These are phyloP conservation scores for Alternaria dauci DNA, from an alignment of 2,329 filamentous ascomycete species.

Conservation along the genomic window DNA sequence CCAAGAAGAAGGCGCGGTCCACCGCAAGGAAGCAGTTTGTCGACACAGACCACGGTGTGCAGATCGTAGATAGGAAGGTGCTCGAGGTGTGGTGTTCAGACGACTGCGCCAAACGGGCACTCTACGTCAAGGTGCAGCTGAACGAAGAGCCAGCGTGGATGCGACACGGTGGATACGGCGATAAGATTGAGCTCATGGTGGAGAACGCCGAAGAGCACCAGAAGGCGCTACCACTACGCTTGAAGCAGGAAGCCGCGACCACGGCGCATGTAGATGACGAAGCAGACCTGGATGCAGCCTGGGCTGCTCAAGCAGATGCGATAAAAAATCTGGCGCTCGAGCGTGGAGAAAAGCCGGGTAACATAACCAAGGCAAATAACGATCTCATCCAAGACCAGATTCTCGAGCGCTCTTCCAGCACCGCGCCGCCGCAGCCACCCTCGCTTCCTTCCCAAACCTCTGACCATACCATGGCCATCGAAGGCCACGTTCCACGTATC, in stretches of 20 bases:
- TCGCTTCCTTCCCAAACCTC: constrained; percentile 27
- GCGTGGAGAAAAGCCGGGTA: constrained; percentile 53
- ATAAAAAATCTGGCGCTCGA: constrained; percentile 54
- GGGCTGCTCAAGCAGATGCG: constrained; percentile 46
- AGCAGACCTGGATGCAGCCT: constrained; percentile 40
- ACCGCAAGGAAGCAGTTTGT: constrained; percentile 69
- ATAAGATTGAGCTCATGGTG: constrained; percentile 52
- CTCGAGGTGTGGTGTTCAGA: constrained; percentile 88
- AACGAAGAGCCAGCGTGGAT: constrained; percentile 87
- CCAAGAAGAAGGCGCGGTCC: constrained; percentile 65
- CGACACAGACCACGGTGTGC: constrained; percentile 63
- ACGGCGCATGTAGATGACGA: constrained; percentile 36
- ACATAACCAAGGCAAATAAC: constrained; percentile 41
- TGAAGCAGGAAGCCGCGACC: constrained; percentile 29
- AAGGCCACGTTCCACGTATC: constrained; percentile 48
- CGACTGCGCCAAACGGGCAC: constrained; percentile 77
- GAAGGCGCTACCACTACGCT: constrained; percentile 39
- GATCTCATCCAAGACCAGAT: constrained; percentile 45
- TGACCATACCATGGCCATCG: constrained; percentile 48
- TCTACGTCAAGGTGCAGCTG: constrained; percentile 90
- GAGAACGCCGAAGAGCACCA: constrained; percentile 44
- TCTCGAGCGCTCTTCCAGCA: constrained; percentile 36
- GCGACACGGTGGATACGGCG: constrained; percentile 62
- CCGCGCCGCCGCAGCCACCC: constrained; percentile 37
- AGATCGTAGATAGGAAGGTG: constrained; percentile 74